phyloP scores from a whole-genome alignment of 2,329 filamentous ascomycete species.

The Davidsoniella virescens region DNA sequence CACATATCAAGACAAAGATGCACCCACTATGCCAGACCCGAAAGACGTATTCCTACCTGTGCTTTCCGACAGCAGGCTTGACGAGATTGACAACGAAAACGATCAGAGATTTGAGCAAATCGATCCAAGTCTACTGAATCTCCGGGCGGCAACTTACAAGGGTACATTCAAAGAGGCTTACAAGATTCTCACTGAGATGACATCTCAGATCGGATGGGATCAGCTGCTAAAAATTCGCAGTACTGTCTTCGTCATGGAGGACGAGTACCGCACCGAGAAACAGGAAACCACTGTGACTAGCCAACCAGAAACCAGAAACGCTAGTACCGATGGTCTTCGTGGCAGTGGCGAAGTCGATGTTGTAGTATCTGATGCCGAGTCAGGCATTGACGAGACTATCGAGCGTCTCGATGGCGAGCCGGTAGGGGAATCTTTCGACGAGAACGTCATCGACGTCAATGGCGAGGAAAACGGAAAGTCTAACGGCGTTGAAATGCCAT shows the following conservation, averaged over 20 bases:
- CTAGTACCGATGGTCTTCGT: conserved; percentile 64
- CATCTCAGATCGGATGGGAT: conserved; percentile 94
- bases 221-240: conserved; percentile 86
- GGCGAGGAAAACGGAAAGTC: background rate
- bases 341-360: conserved; percentile 47
- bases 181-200: conserved; percentile 85
- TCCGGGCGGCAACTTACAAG: conserved; percentile 79
- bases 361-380: conserved; percentile 56
- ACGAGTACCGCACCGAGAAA: conserved; percentile 87
- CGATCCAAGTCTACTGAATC: conserved; percentile 67
- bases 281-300: conserved; percentile 34
- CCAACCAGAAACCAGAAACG: conserved; percentile 42
- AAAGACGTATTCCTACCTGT: conserved; percentile 76
- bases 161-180: conserved; percentile 95
- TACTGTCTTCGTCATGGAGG: conserved; percentile 98
- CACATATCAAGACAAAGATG: conserved; percentile 97
- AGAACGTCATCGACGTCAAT: background rate
- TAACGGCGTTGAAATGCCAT: conserved; percentile 8
- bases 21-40: conserved; percentile 84
- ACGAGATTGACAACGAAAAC: conserved; percentile 89
- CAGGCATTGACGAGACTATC: conserved; percentile 10
- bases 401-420: conserved; percentile 9
- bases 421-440: background rate
- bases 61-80: conserved; percentile 72
- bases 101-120: conserved; percentile 74